Conservation (phyloP, 2,329 filamentous ascomycete species). For the Beauveria sp. region DNA sequence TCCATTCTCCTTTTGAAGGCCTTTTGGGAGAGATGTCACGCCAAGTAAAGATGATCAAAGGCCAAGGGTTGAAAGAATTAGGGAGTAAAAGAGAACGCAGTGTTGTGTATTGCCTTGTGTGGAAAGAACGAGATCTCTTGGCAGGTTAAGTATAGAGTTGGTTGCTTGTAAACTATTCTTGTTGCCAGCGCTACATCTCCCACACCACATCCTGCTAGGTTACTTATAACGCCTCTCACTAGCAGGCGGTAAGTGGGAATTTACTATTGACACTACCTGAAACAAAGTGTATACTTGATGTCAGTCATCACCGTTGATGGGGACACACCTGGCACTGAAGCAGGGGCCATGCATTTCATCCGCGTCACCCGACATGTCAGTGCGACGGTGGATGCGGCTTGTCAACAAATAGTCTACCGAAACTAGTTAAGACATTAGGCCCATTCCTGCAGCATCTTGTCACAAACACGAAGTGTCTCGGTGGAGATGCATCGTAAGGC, state of each 20-base stretch:
- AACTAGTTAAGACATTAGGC: too few species aligned
- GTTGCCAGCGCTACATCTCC: background rate
- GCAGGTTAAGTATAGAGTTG: background rate
- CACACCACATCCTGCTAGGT: background rate
- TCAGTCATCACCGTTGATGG: background rate
- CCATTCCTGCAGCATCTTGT: background rate
- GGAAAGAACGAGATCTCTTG: too few species aligned
- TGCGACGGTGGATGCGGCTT: background rate
- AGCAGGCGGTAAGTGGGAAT: background rate
- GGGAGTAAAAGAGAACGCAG: background rate
- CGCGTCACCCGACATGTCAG: background rate
- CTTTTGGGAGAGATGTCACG: background rate
- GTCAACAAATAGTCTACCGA: too few species aligned
- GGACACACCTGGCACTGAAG: background rate
- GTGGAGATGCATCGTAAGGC: background rate
- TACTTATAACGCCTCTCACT: background rate
- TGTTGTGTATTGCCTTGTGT: too few species aligned
- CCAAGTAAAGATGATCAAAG: background rate
- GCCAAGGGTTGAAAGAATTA: too few species aligned
- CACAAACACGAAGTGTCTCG: background rate
- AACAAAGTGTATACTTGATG: background rate
- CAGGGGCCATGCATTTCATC: background rate
- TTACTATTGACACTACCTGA: background rate
- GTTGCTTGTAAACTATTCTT: background rate
- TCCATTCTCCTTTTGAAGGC: background rate